A percentile compares a stretch with the other conserved stretches of the same genome.
Evolutionary conservation across 177 flowering plant genomes (phyloP).

Genomic region (Vitis hybrid): DNA sequence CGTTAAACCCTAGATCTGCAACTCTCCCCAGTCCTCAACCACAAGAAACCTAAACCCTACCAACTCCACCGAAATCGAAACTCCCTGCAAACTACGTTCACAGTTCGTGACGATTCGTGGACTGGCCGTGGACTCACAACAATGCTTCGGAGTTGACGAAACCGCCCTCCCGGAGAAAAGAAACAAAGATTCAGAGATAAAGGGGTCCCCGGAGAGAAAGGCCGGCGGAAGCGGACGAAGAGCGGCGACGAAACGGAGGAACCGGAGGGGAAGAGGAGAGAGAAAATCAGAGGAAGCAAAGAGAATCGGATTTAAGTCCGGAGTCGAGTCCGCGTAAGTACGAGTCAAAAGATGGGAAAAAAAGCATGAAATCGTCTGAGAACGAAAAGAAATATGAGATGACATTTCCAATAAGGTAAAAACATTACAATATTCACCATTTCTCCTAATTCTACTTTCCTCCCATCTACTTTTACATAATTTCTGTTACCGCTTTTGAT

Average conservation of each 20-base stretch:
- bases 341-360: constrained; percentile 45
- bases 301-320: constrained; percentile 22
- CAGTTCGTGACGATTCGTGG: too few species aligned
- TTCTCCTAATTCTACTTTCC: not conserved
- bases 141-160: too few species aligned
- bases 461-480: not conserved
- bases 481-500: too few species aligned
- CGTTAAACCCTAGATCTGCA: constrained; percentile 10
- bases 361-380: constrained; percentile 17
- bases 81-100: too few species aligned
- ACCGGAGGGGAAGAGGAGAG: constrained; percentile 19
- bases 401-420: constrained; percentile 19
- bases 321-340: constrained; percentile 34
- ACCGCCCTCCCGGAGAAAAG: too few species aligned
- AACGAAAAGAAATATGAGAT: constrained; percentile 8
- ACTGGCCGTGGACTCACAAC: too few species aligned
- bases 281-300: constrained; percentile 9
- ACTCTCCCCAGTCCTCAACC: not conserved
- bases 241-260: not conserved
- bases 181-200: too few species aligned
- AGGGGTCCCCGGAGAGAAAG: not conserved
- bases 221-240: constrained; percentile 12
- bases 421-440: not conserved
- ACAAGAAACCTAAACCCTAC: too few species aligned
- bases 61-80: too few species aligned